Base-by-base conservation (phyloP, 371 early-diverging fungal genomes). In the Antonospora locustae region DNA sequence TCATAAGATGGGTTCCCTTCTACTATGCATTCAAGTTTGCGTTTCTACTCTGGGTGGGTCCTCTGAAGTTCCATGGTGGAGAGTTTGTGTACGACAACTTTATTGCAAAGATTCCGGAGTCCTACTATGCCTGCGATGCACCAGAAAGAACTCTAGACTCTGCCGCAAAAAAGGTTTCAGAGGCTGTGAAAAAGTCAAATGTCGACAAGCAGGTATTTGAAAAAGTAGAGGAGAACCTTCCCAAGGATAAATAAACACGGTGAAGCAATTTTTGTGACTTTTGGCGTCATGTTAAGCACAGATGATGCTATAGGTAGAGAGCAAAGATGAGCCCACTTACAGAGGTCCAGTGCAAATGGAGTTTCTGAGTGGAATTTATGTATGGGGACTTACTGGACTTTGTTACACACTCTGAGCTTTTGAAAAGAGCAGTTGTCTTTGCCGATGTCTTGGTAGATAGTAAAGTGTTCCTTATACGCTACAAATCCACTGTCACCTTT, bases 21-120 rank as follows among this genome's bases (percentile, higher is more conserved):
- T 70, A 56, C 53, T 64, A 66, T 44, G 54, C 61, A n/a, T 29
- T 50, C 14, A 70, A 66, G 55, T 60, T 70, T 30, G 29, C 61
- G 3, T 61, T 70, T 46, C 50, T 70, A 9, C 55, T 57, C 19
- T 63, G 49, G 36, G 43, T 48, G 23, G 63, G 63, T 29, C 63
- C 63, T 17, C 43, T 45, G 2, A 63, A 41, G 41, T 63, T 63
- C 22, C 45, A 22, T 23, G 63, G 46, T 1, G 46, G 32, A n/a
- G 25, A 43, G 22, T n/a, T 50, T 38, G 24, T 67, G 3, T 67
- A 62, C 46, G 63, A 59, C 19, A 51, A 28, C 1, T 17, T 58
- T 24, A 29, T 62, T 11, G 14, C 19, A 0, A 51, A 54, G 25
- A 50, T 67, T 23, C 67, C 67, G 29, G 54, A 55, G 38, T 19